These are phyloP conservation scores for Andrographis paniculata DNA, from an alignment of 305 asterid species.

Conservation along the genomic window DNA sequence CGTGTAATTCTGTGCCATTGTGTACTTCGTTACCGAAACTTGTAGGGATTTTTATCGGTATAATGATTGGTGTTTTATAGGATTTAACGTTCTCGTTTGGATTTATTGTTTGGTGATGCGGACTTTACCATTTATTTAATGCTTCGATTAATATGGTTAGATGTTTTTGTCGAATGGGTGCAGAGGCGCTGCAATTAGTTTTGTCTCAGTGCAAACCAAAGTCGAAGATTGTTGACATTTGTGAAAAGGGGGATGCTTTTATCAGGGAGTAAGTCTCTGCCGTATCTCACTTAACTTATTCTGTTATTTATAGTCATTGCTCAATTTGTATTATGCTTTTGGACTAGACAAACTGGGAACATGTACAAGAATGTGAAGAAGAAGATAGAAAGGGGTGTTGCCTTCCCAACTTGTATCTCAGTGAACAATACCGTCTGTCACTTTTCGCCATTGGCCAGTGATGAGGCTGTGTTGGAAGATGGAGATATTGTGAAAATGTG, in stretches of 20 bases:
- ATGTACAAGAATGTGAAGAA: slow-evolving; percentile 74
- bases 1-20: neutral
- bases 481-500: slow-evolving; percentile 66
- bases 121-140: neutral
- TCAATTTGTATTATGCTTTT: neutral
- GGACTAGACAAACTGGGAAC: slow-evolving; percentile 52
- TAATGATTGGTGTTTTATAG: neutral
- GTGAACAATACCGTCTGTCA: slow-evolving; percentile 68
- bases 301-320: neutral
- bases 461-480: slow-evolving; percentile 45
- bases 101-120: neutral
- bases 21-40: neutral
- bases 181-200: slow-evolving; percentile 71
- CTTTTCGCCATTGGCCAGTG: slow-evolving; percentile 60
- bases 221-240: slow-evolving; percentile 62
- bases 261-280: slow-evolving; percentile 45
- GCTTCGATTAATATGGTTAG: slow-evolving; percentile 13
- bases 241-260: slow-evolving; percentile 63
- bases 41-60: neutral
- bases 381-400: slow-evolving; percentile 73
- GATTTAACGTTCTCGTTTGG: neutral
- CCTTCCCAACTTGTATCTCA: slow-evolving; percentile 74
- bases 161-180: slow-evolving; percentile 16
- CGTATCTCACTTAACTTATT: neutral
- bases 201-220: slow-evolving; percentile 65